phyloP scores from a whole-genome alignment of 2,329 filamentous ascomycete genomes.

The Cylindrodendrum hubeiense region DNA sequence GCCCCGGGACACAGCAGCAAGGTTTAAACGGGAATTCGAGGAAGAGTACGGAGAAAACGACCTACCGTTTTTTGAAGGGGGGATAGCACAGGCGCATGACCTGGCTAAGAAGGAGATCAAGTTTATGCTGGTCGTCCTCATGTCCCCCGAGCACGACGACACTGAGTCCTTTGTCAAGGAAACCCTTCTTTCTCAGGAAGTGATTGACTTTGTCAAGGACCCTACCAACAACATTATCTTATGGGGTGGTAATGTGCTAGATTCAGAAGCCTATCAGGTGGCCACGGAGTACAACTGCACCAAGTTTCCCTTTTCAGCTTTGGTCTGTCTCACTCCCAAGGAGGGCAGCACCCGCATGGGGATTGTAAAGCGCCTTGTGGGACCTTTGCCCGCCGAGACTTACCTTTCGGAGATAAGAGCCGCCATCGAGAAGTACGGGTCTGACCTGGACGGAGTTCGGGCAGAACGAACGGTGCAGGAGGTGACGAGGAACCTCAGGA shows the following conservation, averaged over 20 bases:
- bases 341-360: conserved; percentile 91
- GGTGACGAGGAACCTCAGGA: conserved; percentile 82
- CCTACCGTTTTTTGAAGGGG: conserved; percentile 86
- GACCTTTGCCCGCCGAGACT: conserved; percentile 76
- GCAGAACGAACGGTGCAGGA: conserved; percentile 84
- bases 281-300: conserved; percentile 88
- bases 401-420: conserved; percentile 81
- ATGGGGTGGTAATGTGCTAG: conserved; percentile 93
- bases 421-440: conserved; percentile 81
- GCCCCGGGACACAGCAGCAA: conserved; percentile 87
- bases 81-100: conserved; percentile 93
- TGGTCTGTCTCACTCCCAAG: conserved; percentile 89
- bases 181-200: conserved; percentile 81
- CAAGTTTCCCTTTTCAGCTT: conserved; percentile 89
- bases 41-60: conserved; percentile 85
- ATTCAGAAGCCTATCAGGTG: conserved; percentile 95
- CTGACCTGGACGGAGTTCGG: conserved; percentile 80
- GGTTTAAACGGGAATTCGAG: conserved; percentile 93
- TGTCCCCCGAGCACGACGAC: conserved; percentile 96
- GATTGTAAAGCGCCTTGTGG: conserved; percentile 82
- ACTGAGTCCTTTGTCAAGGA: conserved; percentile 84
- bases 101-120: conserved; percentile 91
- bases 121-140: conserved; percentile 87
- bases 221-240: conserved; percentile 83
- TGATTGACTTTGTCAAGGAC: conserved; percentile 80